Percentiles rank a stretch among this genome's conserved stretches.
These are phyloP conservation scores for Panaeolus papilionaceus DNA, from an alignment of 768 basidiomycete genomes.

Conservation along the genomic window DNA sequence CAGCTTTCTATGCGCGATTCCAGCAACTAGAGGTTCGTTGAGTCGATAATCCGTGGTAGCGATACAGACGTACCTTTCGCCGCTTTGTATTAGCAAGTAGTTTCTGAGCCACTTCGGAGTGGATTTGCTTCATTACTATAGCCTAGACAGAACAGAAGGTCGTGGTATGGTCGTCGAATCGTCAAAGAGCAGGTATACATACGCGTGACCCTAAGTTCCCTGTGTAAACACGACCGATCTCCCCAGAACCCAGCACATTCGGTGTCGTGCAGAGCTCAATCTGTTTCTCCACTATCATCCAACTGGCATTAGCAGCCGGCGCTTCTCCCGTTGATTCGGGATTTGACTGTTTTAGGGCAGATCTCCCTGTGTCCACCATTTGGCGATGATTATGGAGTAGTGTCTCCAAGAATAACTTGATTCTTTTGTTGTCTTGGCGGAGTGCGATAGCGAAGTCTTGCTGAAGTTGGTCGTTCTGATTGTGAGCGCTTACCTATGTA, in stretches of 20 bases:
- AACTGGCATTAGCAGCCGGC: background rate
- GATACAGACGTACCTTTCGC: background rate
- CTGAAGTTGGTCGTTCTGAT: background rate
- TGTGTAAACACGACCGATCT: slow-evolving; percentile 6
- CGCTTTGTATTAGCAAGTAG: slow-evolving; percentile 1
- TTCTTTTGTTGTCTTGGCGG: slow-evolving; percentile 13
- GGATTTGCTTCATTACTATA: slow-evolving; percentile 5
- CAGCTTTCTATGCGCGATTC: background rate
- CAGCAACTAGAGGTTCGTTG: background rate
- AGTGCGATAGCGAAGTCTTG: slow-evolving; percentile 1
- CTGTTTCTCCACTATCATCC: background rate
- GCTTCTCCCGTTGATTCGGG: background rate
- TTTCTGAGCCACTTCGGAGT: slow-evolving; percentile 5
- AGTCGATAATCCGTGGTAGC: background rate
- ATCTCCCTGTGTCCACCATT: background rate
- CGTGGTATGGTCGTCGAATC: background rate
- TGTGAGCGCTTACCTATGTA: slow-evolving; percentile 9
- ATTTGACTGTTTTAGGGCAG: background rate
- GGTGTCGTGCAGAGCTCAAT: slow-evolving; percentile 7
- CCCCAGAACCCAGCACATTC: slow-evolving; percentile 6
- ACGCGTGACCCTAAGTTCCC: slow-evolving; percentile 3
- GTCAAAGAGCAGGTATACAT: background rate
- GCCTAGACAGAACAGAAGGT: background rate
- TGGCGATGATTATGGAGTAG: slow-evolving; percentile 1
- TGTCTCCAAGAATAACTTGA: slow-evolving; percentile 11